Evolutionary conservation across 345 rosid species (phyloP).

Genomic region (Abelmoschus esculentus): DNA sequence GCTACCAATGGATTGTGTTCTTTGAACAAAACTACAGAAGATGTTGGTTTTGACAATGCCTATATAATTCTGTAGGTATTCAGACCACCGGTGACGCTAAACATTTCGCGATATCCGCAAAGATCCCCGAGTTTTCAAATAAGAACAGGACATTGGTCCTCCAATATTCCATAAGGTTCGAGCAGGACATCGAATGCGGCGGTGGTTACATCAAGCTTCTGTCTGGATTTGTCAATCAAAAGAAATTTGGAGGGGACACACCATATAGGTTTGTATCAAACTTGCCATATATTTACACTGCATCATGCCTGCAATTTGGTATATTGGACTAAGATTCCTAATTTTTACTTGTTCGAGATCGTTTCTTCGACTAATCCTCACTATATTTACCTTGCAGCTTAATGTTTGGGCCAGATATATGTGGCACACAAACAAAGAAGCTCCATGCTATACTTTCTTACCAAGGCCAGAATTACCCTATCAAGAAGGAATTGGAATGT

Average conservation of each 20-base stretch:
- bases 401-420: slow-evolving; percentile 96
- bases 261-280: slow-evolving; percentile 60
- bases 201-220: slow-evolving; percentile 91
- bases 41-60: too few species aligned
- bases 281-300: neutral
- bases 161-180: slow-evolving; percentile 71
- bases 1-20: neutral
- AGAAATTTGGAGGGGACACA: slow-evolving; percentile 94
- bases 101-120: slow-evolving; percentile 77
- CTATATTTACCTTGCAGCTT: slow-evolving; percentile 36
- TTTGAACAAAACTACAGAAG: neutral
- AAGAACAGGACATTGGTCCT: slow-evolving; percentile 70
- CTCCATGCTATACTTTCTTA: slow-evolving; percentile 54
- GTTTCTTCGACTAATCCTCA: too few species aligned
- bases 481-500: slow-evolving; percentile 81
- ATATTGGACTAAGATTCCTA: too few species aligned
- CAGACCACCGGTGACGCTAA: slow-evolving; percentile 79
- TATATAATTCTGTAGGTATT: slow-evolving; percentile 40
- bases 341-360: too few species aligned
- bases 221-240: slow-evolving; percentile 87
- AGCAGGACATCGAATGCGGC: slow-evolving; percentile 94
- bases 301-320: too few species aligned
- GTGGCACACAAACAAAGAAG: slow-evolving; percentile 86
- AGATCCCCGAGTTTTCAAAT: slow-evolving; percentile 77
- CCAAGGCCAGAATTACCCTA: slow-evolving; percentile 44